A percentile compares a stretch with the other conserved stretches of the same genome.
Evolutionary conservation across 1,139 yeast species (phyloP).

Genomic region (Yamadazyma epiphylla): DNA sequence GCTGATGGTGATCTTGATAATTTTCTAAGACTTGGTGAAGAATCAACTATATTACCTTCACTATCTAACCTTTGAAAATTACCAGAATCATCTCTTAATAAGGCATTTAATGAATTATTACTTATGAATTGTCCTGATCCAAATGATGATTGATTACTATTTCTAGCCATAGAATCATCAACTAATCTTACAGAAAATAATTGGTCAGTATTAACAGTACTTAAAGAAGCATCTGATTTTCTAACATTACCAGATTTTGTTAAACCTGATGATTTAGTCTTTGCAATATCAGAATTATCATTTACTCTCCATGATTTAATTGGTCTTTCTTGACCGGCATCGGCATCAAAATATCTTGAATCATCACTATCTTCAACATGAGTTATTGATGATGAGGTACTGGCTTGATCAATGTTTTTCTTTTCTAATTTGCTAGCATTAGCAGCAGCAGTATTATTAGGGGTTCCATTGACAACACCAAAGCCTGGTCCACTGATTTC

Average conservation of each 20-base stretch:
- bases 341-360: conserved; percentile 28
- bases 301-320: conserved; percentile 75
- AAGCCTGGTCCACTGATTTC: conserved; percentile 34
- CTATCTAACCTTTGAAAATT: conserved; percentile 52
- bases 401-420: conserved; percentile 13
- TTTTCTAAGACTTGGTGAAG: conserved; percentile 10
- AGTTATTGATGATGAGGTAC: conserved; percentile 31
- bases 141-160: conserved; percentile 30
- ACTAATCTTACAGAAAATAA: conserved; percentile 76
- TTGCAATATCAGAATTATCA: conserved; percentile 25
- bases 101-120: conserved; percentile 25
- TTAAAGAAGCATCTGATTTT: conserved; percentile 64
- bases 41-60: conserved; percentile 48
- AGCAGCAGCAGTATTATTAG: conserved; percentile 46
- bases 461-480: conserved; percentile 21
- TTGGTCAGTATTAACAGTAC: conserved; percentile 85
- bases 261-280: conserved; percentile 10
- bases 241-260: conserved; percentile 21
- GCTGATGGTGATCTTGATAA: conserved; percentile 24
- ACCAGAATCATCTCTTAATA: conserved; percentile 35
- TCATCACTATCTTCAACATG: conserved; percentile 32
- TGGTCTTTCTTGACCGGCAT: conserved; percentile 27
- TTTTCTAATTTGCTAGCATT: conserved; percentile 53
- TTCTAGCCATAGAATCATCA: conserved; percentile 47
- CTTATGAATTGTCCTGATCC: conserved; percentile 28